Evolutionary conservation across 257 asterid genomes (phyloP).

Genomic region (Catharanthus roseus): DNA sequence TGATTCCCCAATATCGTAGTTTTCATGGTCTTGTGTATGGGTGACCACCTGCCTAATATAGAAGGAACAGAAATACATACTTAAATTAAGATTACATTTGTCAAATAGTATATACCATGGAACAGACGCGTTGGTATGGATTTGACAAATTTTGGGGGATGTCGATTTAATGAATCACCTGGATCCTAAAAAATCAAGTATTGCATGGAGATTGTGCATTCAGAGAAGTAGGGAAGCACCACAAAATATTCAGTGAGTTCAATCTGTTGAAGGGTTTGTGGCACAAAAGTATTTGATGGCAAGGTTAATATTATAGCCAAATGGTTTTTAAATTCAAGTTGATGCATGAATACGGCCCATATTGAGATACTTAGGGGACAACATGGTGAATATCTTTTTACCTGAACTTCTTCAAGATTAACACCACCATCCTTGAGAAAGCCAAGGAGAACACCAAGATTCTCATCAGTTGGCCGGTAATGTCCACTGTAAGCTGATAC

Average conservation of each 20-base stretch:
- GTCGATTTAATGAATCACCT: background rate
- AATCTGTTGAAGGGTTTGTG: slow-evolving; percentile 1
- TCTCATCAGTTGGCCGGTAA: slow-evolving; percentile 44
- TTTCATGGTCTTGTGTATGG: slow-evolving; percentile 7
- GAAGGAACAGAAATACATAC: background rate
- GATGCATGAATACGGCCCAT: background rate
- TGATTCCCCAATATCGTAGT: slow-evolving; percentile 5
- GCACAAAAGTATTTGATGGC: background rate
- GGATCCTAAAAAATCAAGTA: background rate
- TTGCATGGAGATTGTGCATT: background rate
- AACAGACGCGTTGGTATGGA: background rate
- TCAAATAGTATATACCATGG: background rate
- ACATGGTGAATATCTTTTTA: slow-evolving; percentile 1
- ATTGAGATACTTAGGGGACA: background rate
- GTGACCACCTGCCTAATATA: slow-evolving; percentile 15
- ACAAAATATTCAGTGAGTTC: background rate
- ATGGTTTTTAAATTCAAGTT: background rate
- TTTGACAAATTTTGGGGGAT: background rate
- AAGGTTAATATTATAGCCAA: background rate
- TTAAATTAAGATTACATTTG: background rate
- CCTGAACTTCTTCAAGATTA: slow-evolving; percentile 41
- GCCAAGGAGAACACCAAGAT: slow-evolving; percentile 30
- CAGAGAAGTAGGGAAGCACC: background rate
- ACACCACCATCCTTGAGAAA: slow-evolving; percentile 37
- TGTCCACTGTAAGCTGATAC: slow-evolving; percentile 49